phyloP scores from a whole-genome alignment of 352 stramenopile species.

The Phytophthora aleatoria region DNA sequence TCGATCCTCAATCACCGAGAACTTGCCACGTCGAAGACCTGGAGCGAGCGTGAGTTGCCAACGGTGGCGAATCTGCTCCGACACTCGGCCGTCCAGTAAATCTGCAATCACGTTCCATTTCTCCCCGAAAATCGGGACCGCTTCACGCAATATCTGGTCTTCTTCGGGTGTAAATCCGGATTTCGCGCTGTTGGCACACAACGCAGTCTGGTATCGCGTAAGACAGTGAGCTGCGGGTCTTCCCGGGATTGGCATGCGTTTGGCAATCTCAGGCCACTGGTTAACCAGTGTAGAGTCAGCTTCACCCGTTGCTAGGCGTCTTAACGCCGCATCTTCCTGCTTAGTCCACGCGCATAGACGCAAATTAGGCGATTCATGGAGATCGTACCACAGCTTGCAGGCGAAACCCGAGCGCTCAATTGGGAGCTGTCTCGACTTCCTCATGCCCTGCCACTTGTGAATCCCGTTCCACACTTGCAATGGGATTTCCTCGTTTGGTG shows the following conservation, averaged over 20 bases:
- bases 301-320: slow-evolving; percentile 45
- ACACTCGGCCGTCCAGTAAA: slow-evolving; percentile 70
- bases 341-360: slow-evolving; percentile 64
- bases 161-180: slow-evolving; percentile 56
- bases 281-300: slow-evolving; percentile 49
- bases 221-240: slow-evolving; percentile 61
- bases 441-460: slow-evolving; percentile 38
- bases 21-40: slow-evolving; percentile 70
- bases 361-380: slow-evolving; percentile 64
- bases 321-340: slow-evolving; percentile 48
- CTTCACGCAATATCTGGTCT: slow-evolving; percentile 53
- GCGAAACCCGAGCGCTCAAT: slow-evolving; percentile 70
- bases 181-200: slow-evolving; percentile 48
- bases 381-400: slow-evolving; percentile 77
- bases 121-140: slow-evolving; percentile 72
- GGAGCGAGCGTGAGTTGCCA: slow-evolving; percentile 75
- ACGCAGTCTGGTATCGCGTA: slow-evolving; percentile 57
- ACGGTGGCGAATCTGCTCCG: slow-evolving; percentile 77
- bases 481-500: slow-evolving; percentile 28
- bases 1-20: slow-evolving; percentile 73
- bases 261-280: slow-evolving; percentile 54
- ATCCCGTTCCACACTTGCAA: slow-evolving; percentile 58
- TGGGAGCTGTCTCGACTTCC: slow-evolving; percentile 30
- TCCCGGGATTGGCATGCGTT: slow-evolving; percentile 47
- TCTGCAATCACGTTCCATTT: slow-evolving; percentile 82